Base-by-base conservation (phyloP, 2,329 filamentous ascomycete species). In the Pestalotiopsis sp. region DNA sequence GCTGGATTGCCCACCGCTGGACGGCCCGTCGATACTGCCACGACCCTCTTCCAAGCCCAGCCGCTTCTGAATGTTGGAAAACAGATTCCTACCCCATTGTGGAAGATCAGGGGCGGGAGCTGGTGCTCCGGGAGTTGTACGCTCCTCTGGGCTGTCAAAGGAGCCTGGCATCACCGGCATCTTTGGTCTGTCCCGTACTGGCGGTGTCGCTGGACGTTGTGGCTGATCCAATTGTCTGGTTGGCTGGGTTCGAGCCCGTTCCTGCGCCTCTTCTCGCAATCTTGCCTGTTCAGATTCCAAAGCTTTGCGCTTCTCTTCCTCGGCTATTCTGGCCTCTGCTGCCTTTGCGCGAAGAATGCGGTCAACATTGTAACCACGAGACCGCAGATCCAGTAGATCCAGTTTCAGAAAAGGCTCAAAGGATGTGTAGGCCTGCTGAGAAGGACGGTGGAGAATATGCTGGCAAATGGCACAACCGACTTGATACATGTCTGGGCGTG, bases 351-450 rank as follows among this genome's bases (percentile, higher is more conserved):
- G 90, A 25, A 99, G 85, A 71, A 99, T 98, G 64, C 96, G 92
- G 76, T 98, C 94, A 52, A 99, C 96, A 73, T 99, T 98, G 84
- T 98, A 98, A 1, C 96, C 96, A 71, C 96, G 93, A 70, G 91
- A 90, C 74, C 93, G 91, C 56, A 99, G 83, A 65, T 95, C 91
- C 61, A 92, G 88, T 27, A 99, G 85, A 73, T 95, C 93, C 9
- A 96, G 90, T 68, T 93, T 95, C 49, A 99, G 83, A 71, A 99
- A 92, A 66, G 94, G 95, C 80, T 98, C 96, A 68, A 99, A 90
- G 66, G 96, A 95, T 68, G 98, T 87, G 67, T 93, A 94, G 2
- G 95, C 94, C 76, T 97, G 93, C 75, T 97, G 93, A 72, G 93
- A 95, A 7, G 95, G 94, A 25, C 94, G 89, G 66, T 89, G 89